Base-by-base conservation (phyloP, 106 monocot genomes). In the Agapanthus africanus region DNA sequence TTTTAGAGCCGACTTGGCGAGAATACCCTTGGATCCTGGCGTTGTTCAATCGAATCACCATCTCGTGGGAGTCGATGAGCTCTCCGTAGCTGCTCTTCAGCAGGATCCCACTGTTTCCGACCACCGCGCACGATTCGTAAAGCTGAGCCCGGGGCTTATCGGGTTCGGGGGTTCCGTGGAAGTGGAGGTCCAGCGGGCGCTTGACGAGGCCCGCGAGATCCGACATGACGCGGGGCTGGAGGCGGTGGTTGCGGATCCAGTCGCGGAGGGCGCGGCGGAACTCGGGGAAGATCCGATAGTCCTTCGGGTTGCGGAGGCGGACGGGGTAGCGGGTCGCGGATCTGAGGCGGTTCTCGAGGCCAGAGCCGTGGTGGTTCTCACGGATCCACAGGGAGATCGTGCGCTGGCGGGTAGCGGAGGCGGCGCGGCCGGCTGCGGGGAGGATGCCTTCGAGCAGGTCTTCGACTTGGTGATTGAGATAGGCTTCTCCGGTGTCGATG, bases 71-170 rank as follows among this genome's bases (percentile, higher is more conserved):
- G 65, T 93, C 92, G 65, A 93, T 93, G 36, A 88, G 71, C 6
- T 65, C 69, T 7, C 88, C 92, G 57, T 67, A 46, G 37, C 71
- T 74, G 8, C 40, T 19, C 8, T 77, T 77, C 34, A 94, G 78
- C n/a, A 94, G 71, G 65, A 94, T 90, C 11, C 92, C 92, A 60
- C 92, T 88, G 67, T 93, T 93, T 3, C 92, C 92, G 50, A 93
- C 92, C 7, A 93, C 92, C 7, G 92, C 92, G 74, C 92, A 93
- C 11, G 87, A 77, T 23, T 38, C 16, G 79, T 91, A 84, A 47
- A 66, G 84, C 28, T n/a, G 47, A 23, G 5, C 0, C 23, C 39
- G 19, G 39, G 3, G 8, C 10, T 11, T 18, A 33, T 18, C 67
- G 47, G 56, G 1, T 42, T 67, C 44, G 26, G 39, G 16, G 16